Evolutionary conservation across 306 rosid species (phyloP), one percentile per base, ranked within the genome.

Genomic region (Fagus sylvatica): DNA sequence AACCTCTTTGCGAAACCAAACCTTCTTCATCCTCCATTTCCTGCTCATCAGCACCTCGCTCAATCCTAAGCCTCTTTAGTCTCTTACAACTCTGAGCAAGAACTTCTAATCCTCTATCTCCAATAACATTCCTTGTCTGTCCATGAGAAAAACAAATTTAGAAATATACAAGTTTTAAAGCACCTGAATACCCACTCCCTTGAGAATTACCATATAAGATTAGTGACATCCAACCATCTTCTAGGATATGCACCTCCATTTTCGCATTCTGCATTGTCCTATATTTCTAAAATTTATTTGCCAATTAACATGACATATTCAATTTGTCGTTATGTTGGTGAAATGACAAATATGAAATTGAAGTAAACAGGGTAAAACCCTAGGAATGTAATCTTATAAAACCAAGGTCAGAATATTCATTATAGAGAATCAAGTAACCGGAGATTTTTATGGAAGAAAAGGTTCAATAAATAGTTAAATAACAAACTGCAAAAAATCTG

Each of bases 101-200:
- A 72, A 91, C 94, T 87, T 93, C 99, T 77, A 95, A 75, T 71
- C 99, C 99, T 86, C 91, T 88, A 76, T 95, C 99, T 76, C 99
- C 99, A 69, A 95, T 91, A 42, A 93, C 99, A 76, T 95, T 91
- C 85, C 99, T 89, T 42, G 97, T 86, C 99, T 95, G 97, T 68
- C 69, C 75, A 86, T 43, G 70, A 73, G 13, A 81, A 82, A 80
- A 76, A 30, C 48, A 53, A 2, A 69, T 16, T 11, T 37, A 40
- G 12, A 53, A 33, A 74, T 53, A 77, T 17, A 74, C 40, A 10
- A 22, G 74, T 67, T 71, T 66, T 81, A 71, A 37, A 55, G n/a
- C 73, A 78, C 61, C 28, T 71, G n/a, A 32, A 42, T 16, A 32
- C 48, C 72, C 57, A 74, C 71, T 36, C 62, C 75, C 67, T 32